These are phyloP conservation scores for Ophiocordyceps camponoti-rufipedis DNA, from an alignment of 2,329 filamentous ascomycete genomes.

Conservation along the genomic window DNA sequence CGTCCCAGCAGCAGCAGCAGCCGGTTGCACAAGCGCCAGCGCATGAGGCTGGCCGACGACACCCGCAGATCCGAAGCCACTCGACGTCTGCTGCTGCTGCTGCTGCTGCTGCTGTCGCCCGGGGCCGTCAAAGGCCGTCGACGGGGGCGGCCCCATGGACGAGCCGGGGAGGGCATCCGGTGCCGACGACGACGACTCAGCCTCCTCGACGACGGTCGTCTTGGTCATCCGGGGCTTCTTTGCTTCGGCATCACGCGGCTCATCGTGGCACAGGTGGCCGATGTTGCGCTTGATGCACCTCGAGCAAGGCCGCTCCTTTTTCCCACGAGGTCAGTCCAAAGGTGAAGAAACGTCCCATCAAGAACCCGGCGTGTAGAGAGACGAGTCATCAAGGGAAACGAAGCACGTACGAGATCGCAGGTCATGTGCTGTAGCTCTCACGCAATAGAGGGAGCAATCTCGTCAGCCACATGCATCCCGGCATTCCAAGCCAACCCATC, in stretches of 20 bases:
- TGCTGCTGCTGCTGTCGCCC: constrained; percentile 3
- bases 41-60: constrained; percentile 30
- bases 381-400: not conserved
- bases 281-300: constrained; percentile 98
- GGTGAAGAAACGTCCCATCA: not conserved
- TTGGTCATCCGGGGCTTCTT: constrained; percentile 56
- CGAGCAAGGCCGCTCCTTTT: constrained; percentile 83
- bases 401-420: constrained; percentile 62
- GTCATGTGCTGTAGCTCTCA: constrained; percentile 57
- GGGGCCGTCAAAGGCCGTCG: constrained; percentile 18
- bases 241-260: constrained; percentile 66
- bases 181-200: constrained; percentile 23
- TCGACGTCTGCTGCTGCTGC: constrained; percentile 13
- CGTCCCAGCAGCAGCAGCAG: constrained; percentile 18
- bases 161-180: constrained; percentile 34
- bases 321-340: constrained; percentile 8
- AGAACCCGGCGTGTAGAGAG: not conserved
- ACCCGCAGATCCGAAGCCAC: constrained; percentile 22
- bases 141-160: constrained; percentile 33
- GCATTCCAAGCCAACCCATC: not conserved
- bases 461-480: constrained; percentile 1
- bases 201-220: constrained; percentile 42
- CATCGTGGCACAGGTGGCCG: constrained; percentile 94
- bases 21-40: constrained; percentile 55
- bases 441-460: constrained; percentile 5